These are phyloP conservation scores for Ceratocystiopsis sp. DNA, from an alignment of 2,329 filamentous ascomycete genomes.

Conservation along the genomic window DNA sequence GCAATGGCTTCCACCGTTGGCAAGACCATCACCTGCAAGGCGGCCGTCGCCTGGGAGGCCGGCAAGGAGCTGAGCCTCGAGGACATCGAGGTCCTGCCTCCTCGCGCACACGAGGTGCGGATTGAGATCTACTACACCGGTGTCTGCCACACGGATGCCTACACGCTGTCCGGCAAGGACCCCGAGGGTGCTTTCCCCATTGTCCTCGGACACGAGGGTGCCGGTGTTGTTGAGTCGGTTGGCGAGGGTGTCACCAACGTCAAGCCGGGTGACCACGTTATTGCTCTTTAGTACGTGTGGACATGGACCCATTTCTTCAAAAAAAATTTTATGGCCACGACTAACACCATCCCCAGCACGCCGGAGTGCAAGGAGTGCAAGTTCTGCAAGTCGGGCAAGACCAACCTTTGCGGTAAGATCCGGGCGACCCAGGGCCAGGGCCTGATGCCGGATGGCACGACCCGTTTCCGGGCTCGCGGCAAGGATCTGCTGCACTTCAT, in stretches of 20 bases:
- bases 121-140: conserved; percentile 96
- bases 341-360: conserved; percentile 40
- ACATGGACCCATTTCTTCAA: neutral
- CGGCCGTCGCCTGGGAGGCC: conserved; percentile 93
- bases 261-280: conserved; percentile 78
- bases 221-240: conserved; percentile 78
- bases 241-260: conserved; percentile 88
- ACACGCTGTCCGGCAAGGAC: conserved; percentile 90
- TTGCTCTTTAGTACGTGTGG: conserved; percentile 60
- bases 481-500: conserved; percentile 96
- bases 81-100: conserved; percentile 80
- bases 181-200: conserved; percentile 89
- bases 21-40: conserved; percentile 86
- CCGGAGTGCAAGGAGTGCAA: conserved; percentile 97
- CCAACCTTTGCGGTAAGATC: conserved; percentile 98
- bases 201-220: conserved; percentile 78
- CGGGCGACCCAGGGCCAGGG: conserved; percentile 89
- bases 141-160: conserved; percentile 97
- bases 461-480: conserved; percentile 86
- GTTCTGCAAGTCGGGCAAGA: conserved; percentile 99
- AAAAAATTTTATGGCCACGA: too few species aligned
- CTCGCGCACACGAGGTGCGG: conserved; percentile 83
- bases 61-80: conserved; percentile 79
- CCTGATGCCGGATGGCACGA: conserved; percentile 93
- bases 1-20: conserved; percentile 34